Evolutionary conservation across 2,329 filamentous ascomycete genomes (phyloP), one percentile per base, ranked within the genome.

Genomic region (Trichophyton mentagrophytes): DNA sequence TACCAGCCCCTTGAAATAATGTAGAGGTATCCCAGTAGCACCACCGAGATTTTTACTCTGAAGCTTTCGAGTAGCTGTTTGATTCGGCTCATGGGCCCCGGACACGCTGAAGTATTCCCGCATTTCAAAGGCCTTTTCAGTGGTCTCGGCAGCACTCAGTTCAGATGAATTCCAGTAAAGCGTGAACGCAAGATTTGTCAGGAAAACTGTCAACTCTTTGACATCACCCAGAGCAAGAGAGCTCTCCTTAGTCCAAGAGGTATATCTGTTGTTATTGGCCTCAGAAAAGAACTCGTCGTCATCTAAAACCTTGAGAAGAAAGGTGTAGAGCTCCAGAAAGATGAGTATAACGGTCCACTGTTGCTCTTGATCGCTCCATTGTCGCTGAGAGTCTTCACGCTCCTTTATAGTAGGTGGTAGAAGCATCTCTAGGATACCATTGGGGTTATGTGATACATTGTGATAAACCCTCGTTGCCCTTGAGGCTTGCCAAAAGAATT

Each of bases 281-380:
- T 80, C 79, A 61, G 84, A 82, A 64, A 95, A 87, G 70, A 99
- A 99, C 67, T 99, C 93, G 66, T 97, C 92, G 65, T 99, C 93
- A 66, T 99, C 93, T 71, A 92, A 95, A 38, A 97, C 84, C 66
- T 93, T 88, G 11, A 97, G 78, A 1, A 96, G 84, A 70, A 97
- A 97, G 1, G 88, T 90, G 70, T 96, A 99, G 0, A 99, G 81
- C 68, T 99, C 93, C 4, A 99, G 80, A 69, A 99, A 97, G 0
- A 99, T 80, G 0, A 97, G 78, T 47, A 96, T 83, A 0, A 93
- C 85, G 17, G 87, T 85, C 93, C 93, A 99, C 69, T 97, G 90
- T 66, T 85, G 81, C 27, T 79, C 74, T 74, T 78, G 72, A 70
- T 79, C 64, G 66, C 68, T 60, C 70, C 72, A 69, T 13, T 25